Base-by-base conservation (phyloP, 2,329 filamentous ascomycete genomes). In the Cordyceps militaris region DNA sequence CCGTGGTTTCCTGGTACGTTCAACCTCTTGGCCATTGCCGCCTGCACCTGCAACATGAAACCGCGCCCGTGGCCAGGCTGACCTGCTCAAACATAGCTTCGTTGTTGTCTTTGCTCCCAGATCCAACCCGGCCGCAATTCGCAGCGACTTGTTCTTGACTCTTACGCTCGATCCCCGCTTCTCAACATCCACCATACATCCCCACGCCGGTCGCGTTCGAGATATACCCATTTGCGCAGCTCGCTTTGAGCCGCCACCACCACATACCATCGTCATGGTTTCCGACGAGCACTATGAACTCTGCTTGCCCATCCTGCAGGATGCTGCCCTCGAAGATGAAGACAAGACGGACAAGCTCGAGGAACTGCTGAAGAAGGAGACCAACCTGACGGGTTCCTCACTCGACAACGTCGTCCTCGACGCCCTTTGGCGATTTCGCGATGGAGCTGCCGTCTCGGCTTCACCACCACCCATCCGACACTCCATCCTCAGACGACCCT, bases 321-420 rank as follows among this genome's bases (percentile, higher is more conserved):
- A 97, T 74, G 76, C 84, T 59, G 79, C 81, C 57, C 79, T 96
- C 61, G 90, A 96, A 66, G 94, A 97, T 62, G 94, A 99, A 74
- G 93, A 97, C 69, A 96, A 94, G 79, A 93, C 89, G 50, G 93
- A 97, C 73, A 89, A 84, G 74, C 79, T 97, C 55, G 92, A 97
- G 75, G 88, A 91, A 63, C 79, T 97, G 55, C 79, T 97, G 66
- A 87, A 85, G 73, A 86, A 85, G 65, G 85, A 92, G 74, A 91
- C 91, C 8, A 81, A 79, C 30, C 77, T 97, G 64, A 82, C 81
- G 19, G 93, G 91, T 59, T 77, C 85, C 63, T 82, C 86, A 23
- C 81, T 97, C 56, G 94, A 97, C 69, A 94, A 97, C 76, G 88
- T 88, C 40, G 86, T 97, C 57, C 79, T 99, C 60, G 91, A 96